These are phyloP conservation scores for Parascedosporium putredinis DNA, from an alignment of 2,329 filamentous ascomycete genomes.

Conservation along the genomic window DNA sequence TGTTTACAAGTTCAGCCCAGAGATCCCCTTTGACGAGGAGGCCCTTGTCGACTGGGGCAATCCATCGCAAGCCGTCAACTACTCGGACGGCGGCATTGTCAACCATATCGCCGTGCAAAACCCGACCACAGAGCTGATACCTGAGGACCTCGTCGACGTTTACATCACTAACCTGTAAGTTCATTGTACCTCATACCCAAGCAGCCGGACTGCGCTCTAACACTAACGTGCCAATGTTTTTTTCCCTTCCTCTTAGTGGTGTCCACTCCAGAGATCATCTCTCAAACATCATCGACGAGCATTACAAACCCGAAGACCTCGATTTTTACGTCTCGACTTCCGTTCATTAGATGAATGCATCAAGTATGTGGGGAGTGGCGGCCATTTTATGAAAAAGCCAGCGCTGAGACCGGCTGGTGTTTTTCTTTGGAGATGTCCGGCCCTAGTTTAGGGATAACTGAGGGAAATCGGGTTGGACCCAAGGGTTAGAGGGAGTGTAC, in stretches of 20 bases:
- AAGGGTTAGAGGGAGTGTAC: too few species aligned
- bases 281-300: slow-evolving; percentile 63
- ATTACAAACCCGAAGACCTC: slow-evolving; percentile 65
- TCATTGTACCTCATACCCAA: neutral
- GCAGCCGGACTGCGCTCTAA: neutral
- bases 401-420: too few species aligned
- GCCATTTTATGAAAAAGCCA: too few species aligned
- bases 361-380: too few species aligned
- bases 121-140: slow-evolving; percentile 73
- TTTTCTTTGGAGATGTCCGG: too few species aligned
- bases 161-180: slow-evolving; percentile 70
- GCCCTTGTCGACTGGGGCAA: slow-evolving; percentile 80
- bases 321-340: slow-evolving; percentile 38
- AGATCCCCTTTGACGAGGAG: slow-evolving; percentile 75
- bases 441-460: too few species aligned
- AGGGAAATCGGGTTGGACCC: too few species aligned
- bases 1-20: slow-evolving; percentile 87
- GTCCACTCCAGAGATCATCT: slow-evolving; percentile 61
- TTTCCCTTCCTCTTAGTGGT: too few species aligned
- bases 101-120: slow-evolving; percentile 69
- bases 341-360: neutral
- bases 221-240: neutral
- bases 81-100: slow-evolving; percentile 69
- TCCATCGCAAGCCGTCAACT: slow-evolving; percentile 64
- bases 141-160: slow-evolving; percentile 62